A percentile compares a stretch with the other conserved stretches of the same genome.
phyloP scores from a whole-genome alignment of 106 monocot species.

The Phalaenopsis equestris region DNA sequence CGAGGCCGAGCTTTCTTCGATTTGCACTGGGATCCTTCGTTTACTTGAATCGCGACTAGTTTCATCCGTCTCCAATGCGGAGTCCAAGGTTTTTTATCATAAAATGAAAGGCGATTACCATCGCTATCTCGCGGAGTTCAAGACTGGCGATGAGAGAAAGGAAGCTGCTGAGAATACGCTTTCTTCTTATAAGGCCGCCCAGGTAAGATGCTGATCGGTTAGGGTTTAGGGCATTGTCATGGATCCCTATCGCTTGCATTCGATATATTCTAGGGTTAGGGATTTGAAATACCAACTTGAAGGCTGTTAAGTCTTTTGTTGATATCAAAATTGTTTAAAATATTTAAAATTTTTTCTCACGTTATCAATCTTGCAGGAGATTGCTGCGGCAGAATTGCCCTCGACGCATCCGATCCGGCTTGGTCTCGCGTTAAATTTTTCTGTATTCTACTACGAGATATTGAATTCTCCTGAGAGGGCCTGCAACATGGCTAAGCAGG shows the following conservation, averaged over 20 bases:
- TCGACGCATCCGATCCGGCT: slow-evolving; percentile 5
- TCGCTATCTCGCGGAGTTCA: slow-evolving; percentile 15
- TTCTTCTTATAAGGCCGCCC: slow-evolving; percentile 10
- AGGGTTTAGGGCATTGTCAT: too few species aligned
- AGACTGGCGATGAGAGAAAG: slow-evolving; percentile 6
- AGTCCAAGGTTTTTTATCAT: slow-evolving; percentile 14
- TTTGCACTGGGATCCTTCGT: slow-evolving; percentile 8
- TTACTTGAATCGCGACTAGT: not conserved
- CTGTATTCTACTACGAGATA: slow-evolving; percentile 10
- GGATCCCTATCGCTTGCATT: too few species aligned
- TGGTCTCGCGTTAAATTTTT: slow-evolving; percentile 3
- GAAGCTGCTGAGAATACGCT: slow-evolving; percentile 11
- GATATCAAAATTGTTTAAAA: too few species aligned
- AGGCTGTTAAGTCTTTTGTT: too few species aligned
- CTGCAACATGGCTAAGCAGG: slow-evolving; percentile 4
- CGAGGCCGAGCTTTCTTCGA: slow-evolving; percentile 7
- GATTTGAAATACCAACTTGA: too few species aligned
- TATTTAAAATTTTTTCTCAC: too few species aligned
- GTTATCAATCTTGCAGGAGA: not conserved
- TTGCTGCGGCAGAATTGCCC: slow-evolving; percentile 1
- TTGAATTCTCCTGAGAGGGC: slow-evolving; percentile 1
- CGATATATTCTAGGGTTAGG: too few species aligned
- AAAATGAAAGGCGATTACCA: slow-evolving; percentile 20
- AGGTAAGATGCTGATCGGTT: not conserved
- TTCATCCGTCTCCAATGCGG: not conserved